Conservation (phyloP, 2,329 filamentous ascomycete genomes). For the Periglandula ipomoeae region DNA sequence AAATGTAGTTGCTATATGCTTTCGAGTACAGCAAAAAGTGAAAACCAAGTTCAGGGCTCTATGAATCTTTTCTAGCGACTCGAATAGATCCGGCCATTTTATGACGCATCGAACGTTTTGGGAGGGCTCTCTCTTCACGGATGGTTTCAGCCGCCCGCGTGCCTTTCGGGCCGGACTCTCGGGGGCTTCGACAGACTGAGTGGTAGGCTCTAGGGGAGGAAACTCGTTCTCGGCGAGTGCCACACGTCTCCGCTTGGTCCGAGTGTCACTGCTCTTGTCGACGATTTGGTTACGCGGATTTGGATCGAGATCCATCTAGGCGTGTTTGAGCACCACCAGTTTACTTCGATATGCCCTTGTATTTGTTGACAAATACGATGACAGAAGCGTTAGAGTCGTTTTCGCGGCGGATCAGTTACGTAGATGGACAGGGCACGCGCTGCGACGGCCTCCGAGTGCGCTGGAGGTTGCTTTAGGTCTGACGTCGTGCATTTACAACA, state of each 20-base stretch:
- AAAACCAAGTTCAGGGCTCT: slow-evolving; percentile 85
- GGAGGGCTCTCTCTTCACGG: neutral
- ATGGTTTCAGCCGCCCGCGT: neutral
- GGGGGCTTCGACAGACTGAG: neutral
- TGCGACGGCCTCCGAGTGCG: too few species aligned
- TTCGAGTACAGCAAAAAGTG: slow-evolving; percentile 89
- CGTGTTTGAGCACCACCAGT: neutral
- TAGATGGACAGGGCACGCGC: too few species aligned
- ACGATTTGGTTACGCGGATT: neutral
- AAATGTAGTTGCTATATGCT: slow-evolving; percentile 85
- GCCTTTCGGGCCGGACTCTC: neutral
- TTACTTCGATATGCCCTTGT: too few species aligned
- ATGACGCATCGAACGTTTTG: slow-evolving; percentile 15
- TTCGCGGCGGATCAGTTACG: too few species aligned
- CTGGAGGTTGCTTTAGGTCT: too few species aligned
- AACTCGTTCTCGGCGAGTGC: neutral
- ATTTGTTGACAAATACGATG: too few species aligned
- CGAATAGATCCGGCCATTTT: slow-evolving; percentile 69
- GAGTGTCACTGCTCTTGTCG: neutral
- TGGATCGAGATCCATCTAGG: neutral
- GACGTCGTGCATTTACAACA: too few species aligned
- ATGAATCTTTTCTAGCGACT: slow-evolving; percentile 64
- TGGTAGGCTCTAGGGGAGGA: neutral
- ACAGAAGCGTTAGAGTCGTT: neutral
- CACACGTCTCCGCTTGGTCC: slow-evolving; percentile 1